A percentile compares a stretch with the other conserved stretches of the same genome.
phyloP scores from a whole-genome alignment of 768 basidiomycete species.

The Leccinellum albellum region DNA sequence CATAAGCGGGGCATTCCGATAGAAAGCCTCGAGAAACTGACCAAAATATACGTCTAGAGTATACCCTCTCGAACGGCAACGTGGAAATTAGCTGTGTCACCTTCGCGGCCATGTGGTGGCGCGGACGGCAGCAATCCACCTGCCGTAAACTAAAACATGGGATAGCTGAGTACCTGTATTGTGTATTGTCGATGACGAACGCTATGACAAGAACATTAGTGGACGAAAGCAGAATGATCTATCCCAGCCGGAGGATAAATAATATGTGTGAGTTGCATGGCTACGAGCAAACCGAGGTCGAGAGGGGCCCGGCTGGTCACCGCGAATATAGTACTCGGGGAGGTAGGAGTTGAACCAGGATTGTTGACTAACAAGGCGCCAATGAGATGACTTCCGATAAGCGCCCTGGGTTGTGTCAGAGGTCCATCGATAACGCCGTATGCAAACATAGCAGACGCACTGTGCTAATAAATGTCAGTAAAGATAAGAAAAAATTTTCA shows the following conservation, averaged over 20 bases:
- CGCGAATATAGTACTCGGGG: conserved; percentile 39
- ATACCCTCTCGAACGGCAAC: not conserved
- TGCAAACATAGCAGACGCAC: conserved; percentile 53
- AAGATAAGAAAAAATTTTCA: not conserved
- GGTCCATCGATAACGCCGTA: conserved; percentile 52
- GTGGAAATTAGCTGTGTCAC: not conserved
- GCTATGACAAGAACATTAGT: conserved; percentile 42
- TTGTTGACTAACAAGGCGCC: conserved; percentile 48
- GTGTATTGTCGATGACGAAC: conserved; percentile 48
- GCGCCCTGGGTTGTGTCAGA: conserved; percentile 48
- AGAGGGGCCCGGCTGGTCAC: conserved; percentile 40
- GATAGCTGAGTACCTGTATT: conserved; percentile 42
- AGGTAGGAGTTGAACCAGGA: conserved; percentile 44
- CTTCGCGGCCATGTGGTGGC: not conserved
- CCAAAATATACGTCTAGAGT: not conserved
- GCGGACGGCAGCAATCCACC: not conserved
- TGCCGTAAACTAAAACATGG: conserved; percentile 42
- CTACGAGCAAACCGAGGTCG: conserved; percentile 40
- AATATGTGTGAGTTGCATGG: conserved; percentile 51
- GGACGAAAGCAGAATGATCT: conserved; percentile 49
- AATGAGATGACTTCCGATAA: conserved; percentile 42
- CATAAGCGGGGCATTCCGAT: conserved; percentile 3
- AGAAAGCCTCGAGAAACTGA: conserved; percentile 2
- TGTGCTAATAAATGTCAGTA: conserved; percentile 15
- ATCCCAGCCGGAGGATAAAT: conserved; percentile 58